phyloP scores from a whole-genome alignment of 2,329 filamentous ascomycete genomes.

The Grosmannia serpens region DNA sequence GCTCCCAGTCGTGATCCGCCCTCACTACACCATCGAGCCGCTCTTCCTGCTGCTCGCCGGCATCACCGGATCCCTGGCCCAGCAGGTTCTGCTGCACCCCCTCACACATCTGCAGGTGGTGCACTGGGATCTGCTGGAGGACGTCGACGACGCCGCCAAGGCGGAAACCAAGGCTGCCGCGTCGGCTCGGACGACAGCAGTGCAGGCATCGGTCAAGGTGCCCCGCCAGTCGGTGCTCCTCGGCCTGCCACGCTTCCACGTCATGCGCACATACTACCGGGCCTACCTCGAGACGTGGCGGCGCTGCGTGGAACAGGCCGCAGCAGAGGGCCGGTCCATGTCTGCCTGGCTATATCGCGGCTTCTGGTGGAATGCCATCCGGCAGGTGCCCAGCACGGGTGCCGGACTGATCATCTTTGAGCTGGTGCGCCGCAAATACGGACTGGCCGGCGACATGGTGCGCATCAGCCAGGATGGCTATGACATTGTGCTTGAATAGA shows the following conservation, averaged over 20 bases:
- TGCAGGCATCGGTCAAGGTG: slow-evolving; percentile 16
- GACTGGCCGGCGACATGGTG: slow-evolving; percentile 48
- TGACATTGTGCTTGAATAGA: slow-evolving; percentile 47
- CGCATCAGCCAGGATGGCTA: slow-evolving; percentile 58
- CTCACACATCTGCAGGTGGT: slow-evolving; percentile 58
- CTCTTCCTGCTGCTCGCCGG: slow-evolving; percentile 60
- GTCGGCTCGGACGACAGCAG: not conserved
- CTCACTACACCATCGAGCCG: slow-evolving; percentile 66
- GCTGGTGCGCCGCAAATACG: slow-evolving; percentile 61
- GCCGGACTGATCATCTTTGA: slow-evolving; percentile 72
- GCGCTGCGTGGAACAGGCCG: slow-evolving; percentile 47
- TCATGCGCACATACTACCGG: slow-evolving; percentile 55
- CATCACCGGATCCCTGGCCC: slow-evolving; percentile 53
- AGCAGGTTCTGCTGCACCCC: slow-evolving; percentile 61
- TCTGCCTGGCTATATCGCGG: slow-evolving; percentile 56
- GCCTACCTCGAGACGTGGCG: slow-evolving; percentile 59
- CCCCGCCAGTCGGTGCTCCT: not conserved
- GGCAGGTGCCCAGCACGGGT: slow-evolving; percentile 66
- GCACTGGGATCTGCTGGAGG: slow-evolving; percentile 62
- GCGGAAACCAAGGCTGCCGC: slow-evolving; percentile 2
- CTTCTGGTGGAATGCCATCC: slow-evolving; percentile 61
- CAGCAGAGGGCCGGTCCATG: slow-evolving; percentile 42
- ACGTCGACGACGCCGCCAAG: slow-evolving; percentile 43
- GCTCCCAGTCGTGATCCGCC: slow-evolving; percentile 41
- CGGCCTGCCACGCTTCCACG: slow-evolving; percentile 31